Evolutionary conservation across 192 early-diverging fungal genomes (phyloP), one percentile per base, ranked within the genome.

Genomic region (Phlyctochytrium planicorne): DNA sequence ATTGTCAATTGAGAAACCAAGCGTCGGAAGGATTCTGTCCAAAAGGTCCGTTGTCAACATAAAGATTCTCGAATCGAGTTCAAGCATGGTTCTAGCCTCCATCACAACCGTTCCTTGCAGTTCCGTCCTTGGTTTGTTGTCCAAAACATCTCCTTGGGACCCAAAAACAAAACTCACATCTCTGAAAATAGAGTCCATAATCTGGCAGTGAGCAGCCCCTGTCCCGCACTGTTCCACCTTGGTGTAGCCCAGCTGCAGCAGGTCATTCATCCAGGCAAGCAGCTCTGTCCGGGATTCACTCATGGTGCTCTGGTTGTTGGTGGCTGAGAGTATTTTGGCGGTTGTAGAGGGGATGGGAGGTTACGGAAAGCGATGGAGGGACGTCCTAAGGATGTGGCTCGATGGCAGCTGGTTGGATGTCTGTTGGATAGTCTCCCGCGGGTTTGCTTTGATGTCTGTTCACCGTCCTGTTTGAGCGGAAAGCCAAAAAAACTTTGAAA

Each of bases 191-290:
- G 89, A 84, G 77, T 93, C 91, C 62, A 92, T 78, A 60, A 91
- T 90, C 73, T 89, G 88, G 68, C 89, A 90, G 70, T 91, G 87
- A 1, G 81, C 89, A 6, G 91, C 91, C 2, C 91, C 96, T 68
- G 91, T 90, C 37, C 97, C 97, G 30, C 89, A 90, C 70, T 98
- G 94, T 78, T 99, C 96, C 14, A 99, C 85, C 67, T 95, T 96
- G 57, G 90, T 94, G 78, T 94, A 94, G 74, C 84, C 90, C 62
- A 95, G 78, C 67, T 93, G 89, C 63, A 94, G 84, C 32, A 99
- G 88, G 66, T 94, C 92, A 73, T 99, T 99, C 70, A 96, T 69
- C 97, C 97, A 98, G 17, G 82, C 86, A n/a, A 99, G 74, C 34
- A 99, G 82, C 73, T 96, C 94, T 50, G 90, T 89, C 78, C 94